These are phyloP conservation scores for Cucurbita pepo DNA, from an alignment of 306 rosid species.

Conservation along the genomic window DNA sequence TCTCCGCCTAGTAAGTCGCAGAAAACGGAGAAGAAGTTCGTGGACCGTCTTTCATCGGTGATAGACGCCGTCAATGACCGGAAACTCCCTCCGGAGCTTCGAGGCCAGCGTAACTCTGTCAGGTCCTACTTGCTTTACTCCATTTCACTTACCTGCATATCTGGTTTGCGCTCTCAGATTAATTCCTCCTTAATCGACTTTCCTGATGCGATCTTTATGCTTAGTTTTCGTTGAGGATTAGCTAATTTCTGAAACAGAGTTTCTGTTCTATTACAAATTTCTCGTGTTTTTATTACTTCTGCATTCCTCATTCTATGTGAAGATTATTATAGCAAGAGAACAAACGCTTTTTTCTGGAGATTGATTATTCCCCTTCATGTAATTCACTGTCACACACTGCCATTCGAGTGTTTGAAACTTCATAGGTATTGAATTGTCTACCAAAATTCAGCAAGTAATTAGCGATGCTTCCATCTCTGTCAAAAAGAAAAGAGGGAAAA, in stretches of 20 bases:
- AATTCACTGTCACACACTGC: not conserved
- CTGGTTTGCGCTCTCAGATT: not conserved
- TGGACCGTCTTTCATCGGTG: slow-evolving; percentile 50
- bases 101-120: slow-evolving; percentile 70
- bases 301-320: not conserved
- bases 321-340: not conserved
- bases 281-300: not conserved
- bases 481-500: not conserved
- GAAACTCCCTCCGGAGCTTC: slow-evolving; percentile 74
- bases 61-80: slow-evolving; percentile 72
- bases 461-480: not conserved
- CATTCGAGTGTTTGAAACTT: not conserved
- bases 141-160: not conserved
- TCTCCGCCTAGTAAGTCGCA: slow-evolving; percentile 26
- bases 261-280: not conserved
- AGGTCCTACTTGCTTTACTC: slow-evolving; percentile 22
- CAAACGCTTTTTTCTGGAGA: not conserved
- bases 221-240: not conserved
- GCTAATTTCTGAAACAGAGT: not conserved
- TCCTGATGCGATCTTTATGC: not conserved
- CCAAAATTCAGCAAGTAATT: not conserved
- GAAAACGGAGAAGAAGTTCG: slow-evolving; percentile 40
- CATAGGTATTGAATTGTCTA: not conserved
- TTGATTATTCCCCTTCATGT: not conserved
- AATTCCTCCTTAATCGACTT: not conserved